These are phyloP conservation scores for Ustilago nuda DNA, from an alignment of 1,284 basidiomycete genomes.

Conservation along the genomic window DNA sequence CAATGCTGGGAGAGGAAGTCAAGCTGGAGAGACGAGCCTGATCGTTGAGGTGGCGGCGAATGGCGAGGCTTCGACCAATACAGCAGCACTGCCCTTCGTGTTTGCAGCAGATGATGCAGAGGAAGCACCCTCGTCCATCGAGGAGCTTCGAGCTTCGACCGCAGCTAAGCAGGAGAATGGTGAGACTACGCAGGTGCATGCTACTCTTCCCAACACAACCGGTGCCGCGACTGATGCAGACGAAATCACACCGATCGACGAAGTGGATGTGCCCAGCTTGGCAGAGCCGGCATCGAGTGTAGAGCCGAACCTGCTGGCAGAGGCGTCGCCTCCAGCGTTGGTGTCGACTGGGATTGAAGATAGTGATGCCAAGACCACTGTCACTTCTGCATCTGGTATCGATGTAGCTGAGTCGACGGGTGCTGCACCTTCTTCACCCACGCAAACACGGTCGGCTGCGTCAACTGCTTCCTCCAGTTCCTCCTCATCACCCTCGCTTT, in stretches of 20 bases:
- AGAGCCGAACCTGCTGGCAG: slow-evolving; percentile 38
- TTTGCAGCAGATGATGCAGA: slow-evolving; percentile 36
- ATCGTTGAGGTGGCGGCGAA: neutral
- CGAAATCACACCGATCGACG: slow-evolving; percentile 32
- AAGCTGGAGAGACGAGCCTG: slow-evolving; percentile 14
- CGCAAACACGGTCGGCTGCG: slow-evolving; percentile 1
- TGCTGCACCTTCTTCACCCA: neutral
- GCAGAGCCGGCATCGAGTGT: slow-evolving; percentile 14
- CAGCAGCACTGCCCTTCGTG: slow-evolving; percentile 14
- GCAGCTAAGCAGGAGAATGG: slow-evolving; percentile 7
- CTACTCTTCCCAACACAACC: neutral
- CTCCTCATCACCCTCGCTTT: neutral
- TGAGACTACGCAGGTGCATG: slow-evolving; percentile 5
- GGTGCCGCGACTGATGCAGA: slow-evolving; percentile 15
- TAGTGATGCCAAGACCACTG: slow-evolving; percentile 36
- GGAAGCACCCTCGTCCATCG: slow-evolving; percentile 25
- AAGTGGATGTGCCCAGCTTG: slow-evolving; percentile 7
- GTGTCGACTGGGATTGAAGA: slow-evolving; percentile 48
- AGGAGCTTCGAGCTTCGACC: slow-evolving; percentile 31
- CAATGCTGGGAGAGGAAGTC: slow-evolving; percentile 21
- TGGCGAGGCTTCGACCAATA: neutral
- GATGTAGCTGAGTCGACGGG: slow-evolving; percentile 19
- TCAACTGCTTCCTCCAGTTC: slow-evolving; percentile 8
- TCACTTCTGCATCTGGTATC: slow-evolving; percentile 42
- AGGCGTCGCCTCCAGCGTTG: slow-evolving; percentile 44